Percentiles rank a stretch among this genome's conserved stretches.
Evolutionary conservation across 352 stramenopile genomes (phyloP).

Genomic region (Phytopythium vexans): DNA sequence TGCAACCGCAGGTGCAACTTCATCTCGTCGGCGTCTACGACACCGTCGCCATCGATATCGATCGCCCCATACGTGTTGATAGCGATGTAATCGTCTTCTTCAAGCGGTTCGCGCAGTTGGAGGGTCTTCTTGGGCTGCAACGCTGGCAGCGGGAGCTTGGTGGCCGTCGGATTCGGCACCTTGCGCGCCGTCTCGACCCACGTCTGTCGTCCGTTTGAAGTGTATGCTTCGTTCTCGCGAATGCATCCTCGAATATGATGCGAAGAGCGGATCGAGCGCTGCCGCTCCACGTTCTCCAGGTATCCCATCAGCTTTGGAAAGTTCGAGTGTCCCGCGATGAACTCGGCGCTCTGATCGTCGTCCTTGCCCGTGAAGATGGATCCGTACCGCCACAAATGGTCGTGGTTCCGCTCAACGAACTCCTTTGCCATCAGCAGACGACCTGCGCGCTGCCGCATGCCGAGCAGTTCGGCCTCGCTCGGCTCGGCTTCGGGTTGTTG

Average conservation of each 20-base stretch:
- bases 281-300: conserved; percentile 55
- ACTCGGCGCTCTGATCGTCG: conserved; percentile 51
- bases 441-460: conserved; percentile 49
- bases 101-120: not conserved
- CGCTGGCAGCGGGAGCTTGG: conserved; percentile 43
- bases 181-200: conserved; percentile 68
- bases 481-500: conserved; percentile 8
- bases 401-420: conserved; percentile 68
- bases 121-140: conserved; percentile 38
- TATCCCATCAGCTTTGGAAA: conserved; percentile 64
- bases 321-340: conserved; percentile 61
- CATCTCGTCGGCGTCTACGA: conserved; percentile 64
- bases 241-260: conserved; percentile 40
- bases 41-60: conserved; percentile 56
- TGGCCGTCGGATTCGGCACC: conserved; percentile 31
- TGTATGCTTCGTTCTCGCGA: conserved; percentile 6
- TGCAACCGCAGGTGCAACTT: conserved; percentile 47
- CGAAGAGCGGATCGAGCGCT: conserved; percentile 56
- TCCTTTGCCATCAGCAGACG: conserved; percentile 61
- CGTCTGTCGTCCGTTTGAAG: conserved; percentile 27
- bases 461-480: conserved; percentile 33
- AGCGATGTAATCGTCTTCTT: conserved; percentile 12
- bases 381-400: conserved; percentile 60
- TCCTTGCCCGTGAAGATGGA: conserved; percentile 62
- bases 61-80: conserved; percentile 54